Conservation (phyloP, 73 alveolate species). For the Effrenium voratum region DNA sequence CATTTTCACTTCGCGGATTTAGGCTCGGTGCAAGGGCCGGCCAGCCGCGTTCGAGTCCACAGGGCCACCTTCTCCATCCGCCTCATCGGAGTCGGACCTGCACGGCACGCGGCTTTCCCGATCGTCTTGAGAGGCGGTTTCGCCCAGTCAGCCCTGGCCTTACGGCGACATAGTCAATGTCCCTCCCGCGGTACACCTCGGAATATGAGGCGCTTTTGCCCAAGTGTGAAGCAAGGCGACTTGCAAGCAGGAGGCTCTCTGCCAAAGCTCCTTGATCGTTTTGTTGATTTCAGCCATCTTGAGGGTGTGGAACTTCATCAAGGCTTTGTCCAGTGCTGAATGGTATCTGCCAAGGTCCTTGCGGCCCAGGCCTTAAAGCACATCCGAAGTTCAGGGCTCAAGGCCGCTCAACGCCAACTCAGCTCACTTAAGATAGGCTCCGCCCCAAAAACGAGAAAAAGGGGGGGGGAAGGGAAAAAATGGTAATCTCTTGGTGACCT, state of each 20-base stretch:
- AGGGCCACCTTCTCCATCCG: conserved; percentile 61
- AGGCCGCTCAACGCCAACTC: too few relatives aligned
- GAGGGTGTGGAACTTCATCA: conserved; percentile 98
- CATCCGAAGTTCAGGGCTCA: background rate
- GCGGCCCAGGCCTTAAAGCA: conserved; percentile 94
- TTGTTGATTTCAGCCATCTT: conserved; percentile 98
- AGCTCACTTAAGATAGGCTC: too few relatives aligned
- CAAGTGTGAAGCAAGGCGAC: background rate
- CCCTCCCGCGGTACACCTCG: conserved; percentile 98
- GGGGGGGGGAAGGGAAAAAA: background rate
- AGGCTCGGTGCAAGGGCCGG: conserved; percentile 20
- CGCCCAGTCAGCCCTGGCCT: background rate
- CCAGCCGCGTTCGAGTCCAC: conserved; percentile 62
- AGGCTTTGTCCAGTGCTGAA: conserved; percentile 98
- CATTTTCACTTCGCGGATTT: background rate
- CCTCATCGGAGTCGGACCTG: conserved; percentile 82
- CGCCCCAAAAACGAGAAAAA: background rate
- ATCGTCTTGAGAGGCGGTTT: background rate
- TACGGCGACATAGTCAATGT: conserved; percentile 98
- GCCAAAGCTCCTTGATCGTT: conserved; percentile 98
- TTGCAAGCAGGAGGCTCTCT: conserved; percentile 94
- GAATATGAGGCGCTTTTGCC: background rate
- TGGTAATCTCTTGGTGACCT: too few relatives aligned
- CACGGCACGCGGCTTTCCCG: background rate
- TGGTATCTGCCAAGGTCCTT: conserved; percentile 95